phyloP scores from a whole-genome alignment of 441 rosid species.

The Heliophila coronopifolia region DNA sequence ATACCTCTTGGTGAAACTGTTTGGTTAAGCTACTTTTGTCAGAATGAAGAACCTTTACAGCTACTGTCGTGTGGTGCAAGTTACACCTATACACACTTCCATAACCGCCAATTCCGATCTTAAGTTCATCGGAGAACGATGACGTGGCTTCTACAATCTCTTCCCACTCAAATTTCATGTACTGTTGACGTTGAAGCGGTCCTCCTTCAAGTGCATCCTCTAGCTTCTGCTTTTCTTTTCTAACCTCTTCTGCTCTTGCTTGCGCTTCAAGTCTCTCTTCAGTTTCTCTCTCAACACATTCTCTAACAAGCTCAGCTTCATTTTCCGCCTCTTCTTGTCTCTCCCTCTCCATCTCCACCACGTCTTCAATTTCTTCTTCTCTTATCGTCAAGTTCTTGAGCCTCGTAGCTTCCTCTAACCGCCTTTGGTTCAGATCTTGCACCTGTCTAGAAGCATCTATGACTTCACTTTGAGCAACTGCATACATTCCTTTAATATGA shows the following conservation, averaged over 20 bases:
- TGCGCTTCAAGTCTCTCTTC: constrained; percentile 44
- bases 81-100: constrained; percentile 73
- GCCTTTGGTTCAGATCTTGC: constrained; percentile 40
- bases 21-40: constrained; percentile 43
- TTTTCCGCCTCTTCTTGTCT: constrained; percentile 47
- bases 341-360: constrained; percentile 56
- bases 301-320: constrained; percentile 48
- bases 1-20: constrained; percentile 84
- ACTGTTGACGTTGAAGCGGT: constrained; percentile 35
- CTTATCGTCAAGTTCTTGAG: constrained; percentile 43
- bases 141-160: constrained; percentile 76
- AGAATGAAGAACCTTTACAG: constrained; percentile 81
- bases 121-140: constrained; percentile 63
- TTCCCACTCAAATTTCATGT: constrained; percentile 67
- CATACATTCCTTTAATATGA: constrained; percentile 71
- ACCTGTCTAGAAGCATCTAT: constrained; percentile 66
- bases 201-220: constrained; percentile 49
- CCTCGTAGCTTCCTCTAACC: constrained; percentile 50
- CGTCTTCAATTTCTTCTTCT: constrained; percentile 50
- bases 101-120: constrained; percentile 79
- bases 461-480: constrained; percentile 71
- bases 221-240: constrained; percentile 66
- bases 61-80: constrained; percentile 67
- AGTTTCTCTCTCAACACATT: constrained; percentile 47
- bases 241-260: constrained; percentile 40